Percentiles rank a stretch among this genome's conserved stretches.
Conservation (phyloP, 1,284 basidiomycete species). For the Schizophyllum amplum region DNA sequence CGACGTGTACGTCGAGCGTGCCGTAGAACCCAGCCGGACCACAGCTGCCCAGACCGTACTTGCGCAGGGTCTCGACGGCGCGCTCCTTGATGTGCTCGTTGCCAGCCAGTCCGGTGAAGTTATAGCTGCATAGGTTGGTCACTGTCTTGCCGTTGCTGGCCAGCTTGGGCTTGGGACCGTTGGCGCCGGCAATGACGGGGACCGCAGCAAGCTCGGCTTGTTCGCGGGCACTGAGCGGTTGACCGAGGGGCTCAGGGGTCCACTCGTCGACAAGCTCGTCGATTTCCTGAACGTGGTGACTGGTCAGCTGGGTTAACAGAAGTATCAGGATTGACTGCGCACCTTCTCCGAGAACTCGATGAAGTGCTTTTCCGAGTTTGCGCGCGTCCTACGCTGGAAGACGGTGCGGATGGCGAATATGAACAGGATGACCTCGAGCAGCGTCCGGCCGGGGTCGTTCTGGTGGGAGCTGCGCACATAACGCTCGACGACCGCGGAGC, state of each 20-base stretch:
- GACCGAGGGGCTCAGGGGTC: conserved; percentile 80
- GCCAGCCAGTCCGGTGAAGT: conserved; percentile 88
- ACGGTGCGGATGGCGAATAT: conserved; percentile 87
- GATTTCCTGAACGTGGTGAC: conserved; percentile 62
- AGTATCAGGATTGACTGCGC: conserved; percentile 12
- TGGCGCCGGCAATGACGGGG: conserved; percentile 76
- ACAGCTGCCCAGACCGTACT: conserved; percentile 94
- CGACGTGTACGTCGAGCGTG: conserved; percentile 89
- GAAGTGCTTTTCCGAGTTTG: conserved; percentile 81
- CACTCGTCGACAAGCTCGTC: conserved; percentile 96
- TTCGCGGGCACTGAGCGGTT: conserved; percentile 54
- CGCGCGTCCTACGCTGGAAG: conserved; percentile 82
- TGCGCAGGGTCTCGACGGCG: conserved; percentile 80
- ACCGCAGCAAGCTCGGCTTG: conserved; percentile 65
- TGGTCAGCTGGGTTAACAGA: conserved; percentile 1
- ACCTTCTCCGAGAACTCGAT: conserved; percentile 90
- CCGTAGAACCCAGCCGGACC: conserved; percentile 98
- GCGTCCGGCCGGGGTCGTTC: conserved; percentile 86
- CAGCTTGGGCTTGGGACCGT: conserved; percentile 79
- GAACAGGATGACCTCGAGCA: conserved; percentile 87
- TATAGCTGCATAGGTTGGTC: conserved; percentile 85
- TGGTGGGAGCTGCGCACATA: conserved; percentile 89
- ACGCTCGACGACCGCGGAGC: conserved; percentile 83
- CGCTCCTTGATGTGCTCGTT: conserved; percentile 84
- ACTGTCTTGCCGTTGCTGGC: conserved; percentile 71